Conservation (phyloP, 257 asterid species). For the Petrea volubilis region DNA sequence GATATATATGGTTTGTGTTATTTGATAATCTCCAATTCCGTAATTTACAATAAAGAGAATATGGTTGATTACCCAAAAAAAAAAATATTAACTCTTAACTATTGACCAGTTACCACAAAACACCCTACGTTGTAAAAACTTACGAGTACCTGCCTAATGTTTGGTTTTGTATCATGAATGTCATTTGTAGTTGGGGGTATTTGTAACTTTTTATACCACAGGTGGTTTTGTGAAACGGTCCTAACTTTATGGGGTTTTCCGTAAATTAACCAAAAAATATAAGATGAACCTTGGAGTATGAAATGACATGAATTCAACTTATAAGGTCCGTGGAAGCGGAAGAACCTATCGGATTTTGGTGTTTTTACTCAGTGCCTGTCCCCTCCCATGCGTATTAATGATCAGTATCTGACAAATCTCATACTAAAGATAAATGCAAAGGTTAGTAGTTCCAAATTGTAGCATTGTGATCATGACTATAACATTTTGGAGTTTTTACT, state of each 20-base stretch:
- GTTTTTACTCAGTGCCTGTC: constrained; percentile 85
- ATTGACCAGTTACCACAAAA: too few species aligned
- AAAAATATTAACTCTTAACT: too few species aligned
- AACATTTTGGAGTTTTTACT: not conserved
- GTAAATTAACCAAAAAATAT: not conserved
- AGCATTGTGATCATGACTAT: not conserved
- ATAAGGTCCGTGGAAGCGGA: constrained; percentile 89
- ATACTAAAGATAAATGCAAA: constrained; percentile 84
- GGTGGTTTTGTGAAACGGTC: too few species aligned
- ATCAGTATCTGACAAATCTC: constrained; percentile 78
- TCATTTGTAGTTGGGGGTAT: too few species aligned
- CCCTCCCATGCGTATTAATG: constrained; percentile 73
- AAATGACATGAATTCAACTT: constrained; percentile 6
- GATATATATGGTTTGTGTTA: constrained; percentile 69
- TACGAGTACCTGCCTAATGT: too few species aligned
- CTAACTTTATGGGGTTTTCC: too few species aligned
- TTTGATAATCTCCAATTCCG: not conserved
- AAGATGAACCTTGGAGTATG: not conserved
- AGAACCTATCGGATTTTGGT: constrained; percentile 73
- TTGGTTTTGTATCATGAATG: too few species aligned
- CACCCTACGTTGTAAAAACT: too few species aligned
- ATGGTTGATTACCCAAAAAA: too few species aligned
- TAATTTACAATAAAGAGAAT: not conserved
- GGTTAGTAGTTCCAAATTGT: constrained; percentile 40
- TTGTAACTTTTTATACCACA: too few species aligned